Conservation (phyloP, 192 early-diverging fungal species). For the Coemansia sp. region DNA sequence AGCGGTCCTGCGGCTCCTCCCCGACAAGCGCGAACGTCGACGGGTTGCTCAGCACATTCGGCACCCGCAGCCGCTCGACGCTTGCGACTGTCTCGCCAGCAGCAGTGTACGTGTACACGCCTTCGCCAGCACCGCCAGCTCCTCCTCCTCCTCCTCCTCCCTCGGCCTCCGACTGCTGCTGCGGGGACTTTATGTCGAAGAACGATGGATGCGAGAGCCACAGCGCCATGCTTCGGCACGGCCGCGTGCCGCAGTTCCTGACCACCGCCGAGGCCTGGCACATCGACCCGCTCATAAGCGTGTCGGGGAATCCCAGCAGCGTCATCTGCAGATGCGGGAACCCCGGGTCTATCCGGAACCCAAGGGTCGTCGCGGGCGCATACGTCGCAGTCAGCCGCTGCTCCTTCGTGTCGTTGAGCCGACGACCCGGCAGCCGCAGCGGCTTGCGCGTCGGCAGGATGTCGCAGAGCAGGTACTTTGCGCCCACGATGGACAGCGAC, state of each 20-base stretch:
- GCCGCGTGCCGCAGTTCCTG: constrained; percentile 78
- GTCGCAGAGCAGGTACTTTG: constrained; percentile 77
- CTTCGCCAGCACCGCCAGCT: too few species aligned
- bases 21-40: constrained; percentile 33
- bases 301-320: constrained; percentile 76
- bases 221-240: constrained; percentile 68
- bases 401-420: constrained; percentile 76
- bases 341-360: constrained; percentile 71
- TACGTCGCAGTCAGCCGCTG: constrained; percentile 62
- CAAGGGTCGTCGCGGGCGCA: constrained; percentile 70
- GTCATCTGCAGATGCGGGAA: constrained; percentile 83
- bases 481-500: constrained; percentile 66
- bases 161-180: not conserved
- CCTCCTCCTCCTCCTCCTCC: too few species aligned
- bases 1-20: not conserved
- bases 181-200: constrained; percentile 56
- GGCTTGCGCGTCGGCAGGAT: constrained; percentile 69
- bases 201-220: constrained; percentile 88
- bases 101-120: constrained; percentile 17
- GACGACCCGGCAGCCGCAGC: constrained; percentile 68
- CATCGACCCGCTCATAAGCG: constrained; percentile 83
- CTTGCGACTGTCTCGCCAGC: not conserved
- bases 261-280: constrained; percentile 70
- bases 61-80: constrained; percentile 19
- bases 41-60: constrained; percentile 36